Percentiles rank a stretch among this genome's conserved stretches.
Conservation (phyloP, 495 filamentous ascomycete species). For the Neurospora sp. region DNA sequence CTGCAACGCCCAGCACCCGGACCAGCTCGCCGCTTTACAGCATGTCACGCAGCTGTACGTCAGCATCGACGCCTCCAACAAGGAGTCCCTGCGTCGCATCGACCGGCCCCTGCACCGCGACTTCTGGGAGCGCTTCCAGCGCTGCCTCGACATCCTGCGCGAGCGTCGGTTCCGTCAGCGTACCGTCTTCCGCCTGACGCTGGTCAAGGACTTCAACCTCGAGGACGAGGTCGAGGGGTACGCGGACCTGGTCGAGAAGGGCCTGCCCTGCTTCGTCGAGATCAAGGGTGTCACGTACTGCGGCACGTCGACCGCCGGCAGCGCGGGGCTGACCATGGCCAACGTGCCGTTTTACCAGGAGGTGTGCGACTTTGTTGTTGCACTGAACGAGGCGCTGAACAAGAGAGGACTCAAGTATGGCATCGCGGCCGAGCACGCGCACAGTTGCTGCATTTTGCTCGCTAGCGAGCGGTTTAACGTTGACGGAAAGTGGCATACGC, state of each 20-base stretch:
- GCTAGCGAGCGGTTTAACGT: conserved; percentile 64
- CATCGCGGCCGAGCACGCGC: conserved; percentile 87
- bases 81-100: conserved; percentile 75
- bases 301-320: conserved; percentile 70
- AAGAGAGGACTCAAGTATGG: conserved; percentile 69
- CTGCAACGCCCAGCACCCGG: conserved; percentile 96
- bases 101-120: conserved; percentile 89
- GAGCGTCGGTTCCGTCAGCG: conserved; percentile 72
- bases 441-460: conserved; percentile 84
- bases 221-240: conserved; percentile 89
- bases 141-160: conserved; percentile 81
- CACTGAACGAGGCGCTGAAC: conserved; percentile 54
- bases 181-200: conserved; percentile 89
- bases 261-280: conserved; percentile 82
- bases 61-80: conserved; percentile 86
- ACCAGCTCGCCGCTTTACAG: conserved; percentile 69
- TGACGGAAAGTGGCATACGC: conserved; percentile 76
- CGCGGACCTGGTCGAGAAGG: conserved; percentile 75
- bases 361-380: conserved; percentile 67
- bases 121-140: conserved; percentile 91
- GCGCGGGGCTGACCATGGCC: conserved; percentile 82
- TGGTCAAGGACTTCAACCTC: conserved; percentile 93
- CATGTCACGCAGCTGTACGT: conserved; percentile 93
- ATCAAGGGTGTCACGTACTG: conserved; percentile 97
- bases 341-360: conserved; percentile 95